Base-by-base conservation (phyloP, 2,329 filamentous ascomycete species). In the Coniochaeta sp. region DNA sequence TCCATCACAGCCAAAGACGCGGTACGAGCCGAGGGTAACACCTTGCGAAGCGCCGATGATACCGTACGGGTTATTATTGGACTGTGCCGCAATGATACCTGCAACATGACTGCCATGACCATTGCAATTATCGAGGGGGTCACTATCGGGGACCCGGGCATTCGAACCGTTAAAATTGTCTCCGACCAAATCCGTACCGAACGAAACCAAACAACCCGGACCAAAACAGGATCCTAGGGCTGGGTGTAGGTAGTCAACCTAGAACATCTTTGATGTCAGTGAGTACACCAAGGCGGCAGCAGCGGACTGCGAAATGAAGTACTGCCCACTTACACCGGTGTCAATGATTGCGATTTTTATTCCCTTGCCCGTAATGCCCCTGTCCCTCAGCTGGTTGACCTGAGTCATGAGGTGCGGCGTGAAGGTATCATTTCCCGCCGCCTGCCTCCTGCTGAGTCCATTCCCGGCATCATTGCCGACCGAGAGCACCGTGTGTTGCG, bases 141-240 rank as follows among this genome's bases (percentile, higher is more conserved):
- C 79, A 2, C 70, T 54, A 63, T 80, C 80, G 1, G 81, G 80
- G 0, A 71, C 62, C 9, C 77, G 76, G 1, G 66, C 71, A 62
- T 75, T 75, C 56, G 62, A 59, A 50, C 70, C 72, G 58, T 66
- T 72, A 69, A 80, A 84, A 55, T 72, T 73, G 59, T 88, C 82
- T 19, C 84, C 85, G 19, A 86, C 79, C 47, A 86, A 74, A 63
- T 86, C 84, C 38, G 75, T 75, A 19, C 86, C 86, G 61, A 79
- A 81, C 3, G 77, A 75, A 19, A 89, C 81, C 44, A 87, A 74
- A 64, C 80, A 87, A 14, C 78, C 82, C 1, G 75, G 66, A 1
- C 86, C 86, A 67, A 87, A 88, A 66, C 85, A 85, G 55, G 84
- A 84, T 38, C 86, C 86, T 0, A 89, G 78, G 30, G 83, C 82